Base-by-base conservation (phyloP, 2,329 filamentous ascomycete species). In the Periconia digitata region DNA sequence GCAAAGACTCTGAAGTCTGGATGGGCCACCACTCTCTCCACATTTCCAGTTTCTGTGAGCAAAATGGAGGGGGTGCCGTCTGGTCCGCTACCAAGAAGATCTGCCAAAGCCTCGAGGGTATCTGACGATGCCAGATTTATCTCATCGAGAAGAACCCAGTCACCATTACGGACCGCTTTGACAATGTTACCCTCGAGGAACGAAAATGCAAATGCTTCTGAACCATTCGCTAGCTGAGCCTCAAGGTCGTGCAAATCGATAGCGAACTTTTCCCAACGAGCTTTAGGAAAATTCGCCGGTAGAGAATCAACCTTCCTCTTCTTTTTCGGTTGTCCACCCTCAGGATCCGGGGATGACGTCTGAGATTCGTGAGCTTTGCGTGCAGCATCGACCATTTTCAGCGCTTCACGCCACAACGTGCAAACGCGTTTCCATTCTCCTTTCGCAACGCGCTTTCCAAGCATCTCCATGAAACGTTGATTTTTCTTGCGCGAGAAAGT, bases 141-240 rank as follows among this genome's bases (percentile, higher is more conserved):
- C 71, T 99, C 94, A 66, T 99, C 94, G 21, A 97, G 80, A 16
- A 99, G 79, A 22, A 99, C 88, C 94, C 94, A 99, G 70, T 96
- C 91, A 7, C 94, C 94, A 64, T 96, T 96, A 35, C 92, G 83
- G 20, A 92, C 85, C n/a, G 95, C 94, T 72, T 95, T 95, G 48
- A 99, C 87, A 53, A 99, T 88, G 62, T 95, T 96, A 53, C 94
- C 92, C 71, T 99, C 94, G 0, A 97, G 83, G 65, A 99, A 99
- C 0, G 90, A 90, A 72, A 99, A 99, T 0, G 92, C 90, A 69
- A 97, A 95, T 2, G 79, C 82, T 59, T 90, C 82, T 32, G 85
- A 83, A 46, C 89, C 79, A 62, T 86, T 83, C 45, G 86, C 79
- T 47, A 95, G 75, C 74, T 96, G 90, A 3, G 87, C 79, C 55